Base-by-base conservation (phyloP, 2,329 filamentous ascomycete species). In the Hymenoscyphus albidus region DNA sequence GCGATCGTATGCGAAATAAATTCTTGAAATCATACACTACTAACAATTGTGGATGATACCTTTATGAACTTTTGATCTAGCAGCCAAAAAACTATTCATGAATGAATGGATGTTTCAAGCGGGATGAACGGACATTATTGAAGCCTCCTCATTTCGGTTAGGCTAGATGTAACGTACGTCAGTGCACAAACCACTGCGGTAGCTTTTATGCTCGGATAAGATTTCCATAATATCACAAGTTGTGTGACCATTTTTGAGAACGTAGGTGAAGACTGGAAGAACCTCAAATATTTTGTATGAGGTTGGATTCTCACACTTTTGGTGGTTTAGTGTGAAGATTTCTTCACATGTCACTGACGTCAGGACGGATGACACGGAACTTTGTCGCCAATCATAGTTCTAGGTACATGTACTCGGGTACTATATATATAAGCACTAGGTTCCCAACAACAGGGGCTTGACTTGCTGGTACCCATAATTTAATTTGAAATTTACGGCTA, bases 91-190 rank as follows among this genome's bases (percentile, higher is more conserved):
- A 13, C n/a, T 13, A 22, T 54, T 22, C 18, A 22, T 54, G 48
- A 22, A 22, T 27, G 3, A 13, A 54, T 22, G 7, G 12, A 61
- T 14, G 31, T 61, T 61, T 54, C 42, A 61, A 44, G 59, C 59
- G 18, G 32, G 18, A 7, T 61, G 42, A 42, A 38, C 42, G 48
- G 59, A 48, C 59, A 22, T 61, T 61, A 61, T 54, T 42, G 40
- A 51, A 32, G 40, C 40, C 40, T n/a, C 48, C 18, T 54, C 48
- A 59, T 48, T 59, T 59, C 58, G 58, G n/a, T 59, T 59, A 59
- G 39, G n/a, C 5, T 59, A 18, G 39, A 59, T 59, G 42, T 42
- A 59, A 16, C 58, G 38, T 18, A 40, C 22, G 58, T 59, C 38
- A 44, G 39, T 31, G 58, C 58, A 59, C 58, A 59, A 59, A 22